phyloP scores from a whole-genome alignment of 2,329 filamentous ascomycete species.

The Lomentospora prolificans region DNA sequence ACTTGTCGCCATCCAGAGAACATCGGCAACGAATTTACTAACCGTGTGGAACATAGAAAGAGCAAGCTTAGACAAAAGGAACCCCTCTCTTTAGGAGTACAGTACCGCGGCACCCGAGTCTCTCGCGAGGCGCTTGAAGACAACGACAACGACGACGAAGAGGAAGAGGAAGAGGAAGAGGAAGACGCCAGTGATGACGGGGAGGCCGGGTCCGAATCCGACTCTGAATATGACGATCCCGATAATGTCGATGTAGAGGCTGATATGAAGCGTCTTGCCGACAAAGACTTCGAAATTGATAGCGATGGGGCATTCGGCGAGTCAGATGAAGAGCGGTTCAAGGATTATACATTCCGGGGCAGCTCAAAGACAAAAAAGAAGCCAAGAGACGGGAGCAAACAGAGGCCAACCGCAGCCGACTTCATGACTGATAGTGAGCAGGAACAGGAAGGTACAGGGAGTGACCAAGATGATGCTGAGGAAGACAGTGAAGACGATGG shows the following conservation, averaged over 20 bases:
- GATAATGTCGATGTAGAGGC: constrained; percentile 43
- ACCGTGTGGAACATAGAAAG: constrained; percentile 41
- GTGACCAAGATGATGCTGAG: constrained; percentile 21
- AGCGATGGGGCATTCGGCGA: constrained; percentile 66
- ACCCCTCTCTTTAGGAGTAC: constrained; percentile 57
- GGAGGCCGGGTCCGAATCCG: constrained; percentile 21
- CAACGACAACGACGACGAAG: constrained; percentile 35
- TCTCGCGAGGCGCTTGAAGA: constrained; percentile 56
- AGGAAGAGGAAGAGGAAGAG: constrained; percentile 11
- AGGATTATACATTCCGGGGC: constrained; percentile 57
- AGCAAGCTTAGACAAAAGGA: constrained; percentile 73
- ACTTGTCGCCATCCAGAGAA: background rate
- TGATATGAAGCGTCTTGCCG: constrained; percentile 33
- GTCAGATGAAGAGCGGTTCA: constrained; percentile 76
- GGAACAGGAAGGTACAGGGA: constrained; percentile 24
- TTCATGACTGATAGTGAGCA: constrained; percentile 42
- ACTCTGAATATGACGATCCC: constrained; percentile 46
- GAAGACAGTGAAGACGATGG: constrained; percentile 28
- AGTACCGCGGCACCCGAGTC: constrained; percentile 70
- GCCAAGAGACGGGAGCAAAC: constrained; percentile 15
- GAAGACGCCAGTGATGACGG: constrained; percentile 41
- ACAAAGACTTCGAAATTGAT: constrained; percentile 50
- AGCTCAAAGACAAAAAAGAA: constrained; percentile 35
- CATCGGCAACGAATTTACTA: background rate
- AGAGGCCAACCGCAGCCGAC: constrained; percentile 43